These are phyloP conservation scores for Colletotrichum neosansevieriae DNA, from an alignment of 2,329 filamentous ascomycete species.

Conservation along the genomic window DNA sequence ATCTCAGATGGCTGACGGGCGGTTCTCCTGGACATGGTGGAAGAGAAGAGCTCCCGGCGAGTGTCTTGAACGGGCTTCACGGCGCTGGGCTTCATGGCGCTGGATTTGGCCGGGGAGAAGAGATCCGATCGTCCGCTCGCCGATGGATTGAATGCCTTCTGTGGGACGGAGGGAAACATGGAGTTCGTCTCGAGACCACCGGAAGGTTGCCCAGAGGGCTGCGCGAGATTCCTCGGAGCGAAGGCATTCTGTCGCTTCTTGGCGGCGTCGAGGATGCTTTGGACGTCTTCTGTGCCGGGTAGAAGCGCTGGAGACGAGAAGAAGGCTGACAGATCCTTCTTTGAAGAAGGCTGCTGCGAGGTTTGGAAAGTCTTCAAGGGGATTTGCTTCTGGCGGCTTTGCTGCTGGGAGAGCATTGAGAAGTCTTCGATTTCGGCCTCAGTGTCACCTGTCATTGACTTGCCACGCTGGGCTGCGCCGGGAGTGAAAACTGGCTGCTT, in stretches of 20 bases:
- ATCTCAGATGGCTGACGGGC: slow-evolving; percentile 31
- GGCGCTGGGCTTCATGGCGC: slow-evolving; percentile 12
- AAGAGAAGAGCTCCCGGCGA: slow-evolving; percentile 28
- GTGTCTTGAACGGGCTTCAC: background rate
- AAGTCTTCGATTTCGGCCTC: slow-evolving; percentile 58
- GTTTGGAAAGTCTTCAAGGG: slow-evolving; percentile 23
- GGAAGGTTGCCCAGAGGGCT: slow-evolving; percentile 33
- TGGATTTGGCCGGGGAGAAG: slow-evolving; percentile 50
- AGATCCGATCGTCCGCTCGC: slow-evolving; percentile 48
- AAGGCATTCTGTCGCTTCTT: slow-evolving; percentile 32
- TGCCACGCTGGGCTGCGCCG: slow-evolving; percentile 10
- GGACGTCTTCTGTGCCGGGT: slow-evolving; percentile 46
- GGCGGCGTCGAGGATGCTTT: slow-evolving; percentile 23
- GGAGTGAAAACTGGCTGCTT: slow-evolving; percentile 43
- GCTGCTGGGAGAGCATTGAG: slow-evolving; percentile 56
- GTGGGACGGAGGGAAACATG: slow-evolving; percentile 53
- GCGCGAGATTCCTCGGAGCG: slow-evolving; percentile 26
- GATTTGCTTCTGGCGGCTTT: slow-evolving; percentile 31
- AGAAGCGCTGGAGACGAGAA: slow-evolving; percentile 67
- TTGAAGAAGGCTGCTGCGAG: slow-evolving; percentile 17
- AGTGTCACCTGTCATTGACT: slow-evolving; percentile 27
- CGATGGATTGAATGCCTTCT: slow-evolving; percentile 50
- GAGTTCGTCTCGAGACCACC: slow-evolving; percentile 50
- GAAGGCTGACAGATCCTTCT: slow-evolving; percentile 62
- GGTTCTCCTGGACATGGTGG: background rate